phyloP scores from a whole-genome alignment of 2,329 filamentous ascomycete genomes.

The Calonectria crousiana region DNA sequence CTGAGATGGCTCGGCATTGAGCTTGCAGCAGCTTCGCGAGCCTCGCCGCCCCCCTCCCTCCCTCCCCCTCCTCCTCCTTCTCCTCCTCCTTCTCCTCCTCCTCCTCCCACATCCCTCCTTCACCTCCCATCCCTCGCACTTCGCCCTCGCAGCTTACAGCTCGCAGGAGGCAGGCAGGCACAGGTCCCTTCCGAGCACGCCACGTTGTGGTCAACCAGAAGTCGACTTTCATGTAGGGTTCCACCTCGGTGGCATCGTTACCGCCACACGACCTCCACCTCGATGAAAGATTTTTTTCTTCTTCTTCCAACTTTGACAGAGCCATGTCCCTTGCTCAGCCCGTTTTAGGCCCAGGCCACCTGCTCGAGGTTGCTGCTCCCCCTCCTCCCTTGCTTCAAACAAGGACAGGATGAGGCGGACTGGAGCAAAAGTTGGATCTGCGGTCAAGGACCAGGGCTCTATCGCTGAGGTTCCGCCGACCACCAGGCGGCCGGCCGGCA shows the following conservation, averaged over 20 bases:
- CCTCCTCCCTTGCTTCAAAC: constrained; percentile 16
- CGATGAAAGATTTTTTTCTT: constrained; percentile 39
- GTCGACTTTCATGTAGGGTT: constrained; percentile 37
- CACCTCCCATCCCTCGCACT: background rate
- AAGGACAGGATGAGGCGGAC: constrained; percentile 36
- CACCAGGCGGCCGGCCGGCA: constrained; percentile 28
- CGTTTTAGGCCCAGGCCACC: constrained; percentile 29
- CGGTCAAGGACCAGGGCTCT: constrained; percentile 42
- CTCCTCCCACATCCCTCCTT: constrained; percentile 1
- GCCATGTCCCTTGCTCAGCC: constrained; percentile 29
- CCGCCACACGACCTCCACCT: constrained; percentile 44
- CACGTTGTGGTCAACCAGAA: constrained; percentile 41
- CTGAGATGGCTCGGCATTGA: constrained; percentile 26
- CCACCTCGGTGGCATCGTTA: constrained; percentile 43
- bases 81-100: background rate
- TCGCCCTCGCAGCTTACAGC: constrained; percentile 11
- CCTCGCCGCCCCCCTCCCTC: background rate
- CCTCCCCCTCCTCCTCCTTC: background rate
- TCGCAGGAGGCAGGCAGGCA: constrained; percentile 31
- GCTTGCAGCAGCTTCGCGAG: constrained; percentile 19
- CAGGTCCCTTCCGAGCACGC: constrained; percentile 37
- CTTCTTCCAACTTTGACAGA: constrained; percentile 26
- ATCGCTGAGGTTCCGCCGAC: constrained; percentile 16
- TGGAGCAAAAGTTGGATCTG: constrained; percentile 42
- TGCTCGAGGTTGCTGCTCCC: constrained; percentile 27